Evolutionary conservation across 106 monocot species (phyloP).

Genomic region (Dendrobium huoshanense): DNA sequence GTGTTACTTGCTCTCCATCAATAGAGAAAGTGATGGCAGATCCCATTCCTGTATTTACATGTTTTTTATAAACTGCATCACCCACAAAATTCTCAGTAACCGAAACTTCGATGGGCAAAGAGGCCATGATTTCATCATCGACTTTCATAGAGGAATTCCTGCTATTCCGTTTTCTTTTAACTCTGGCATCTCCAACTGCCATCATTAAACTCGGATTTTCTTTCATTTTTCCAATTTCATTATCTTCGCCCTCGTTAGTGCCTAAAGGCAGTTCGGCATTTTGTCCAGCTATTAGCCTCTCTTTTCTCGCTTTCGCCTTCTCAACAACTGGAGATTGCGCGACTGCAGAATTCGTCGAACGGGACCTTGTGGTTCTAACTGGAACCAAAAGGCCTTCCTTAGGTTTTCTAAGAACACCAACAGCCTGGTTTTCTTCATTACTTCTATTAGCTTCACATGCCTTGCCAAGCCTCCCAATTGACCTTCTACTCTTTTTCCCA

Average conservation of each 20-base stretch:
- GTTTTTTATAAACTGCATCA: background rate
- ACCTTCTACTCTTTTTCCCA: conserved; percentile 15
- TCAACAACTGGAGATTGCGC: conserved; percentile 14
- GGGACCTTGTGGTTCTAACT: conserved; percentile 15
- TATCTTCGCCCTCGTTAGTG: background rate
- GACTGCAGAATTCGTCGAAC: conserved; percentile 1
- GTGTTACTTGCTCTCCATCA: background rate
- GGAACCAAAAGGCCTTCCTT: background rate
- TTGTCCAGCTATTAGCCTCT: too few relatives aligned
- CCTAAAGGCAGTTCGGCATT: too few relatives aligned
- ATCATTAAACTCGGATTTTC: background rate
- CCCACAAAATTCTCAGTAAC: background rate
- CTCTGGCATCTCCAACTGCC: background rate
- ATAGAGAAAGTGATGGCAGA: background rate
- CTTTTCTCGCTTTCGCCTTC: conserved; percentile 7
- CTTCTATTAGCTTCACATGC: background rate
- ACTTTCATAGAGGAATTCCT: conserved; percentile 1
- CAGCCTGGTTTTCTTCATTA: background rate
- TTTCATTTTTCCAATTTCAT: background rate
- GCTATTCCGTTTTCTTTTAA: background rate
- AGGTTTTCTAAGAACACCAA: background rate
- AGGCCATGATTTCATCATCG: background rate
- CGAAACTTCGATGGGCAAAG: background rate
- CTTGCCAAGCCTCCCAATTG: background rate
- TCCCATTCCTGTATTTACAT: background rate